phyloP scores from a whole-genome alignment of 73 alveolate species.

The Paramecium primaurelia region DNA sequence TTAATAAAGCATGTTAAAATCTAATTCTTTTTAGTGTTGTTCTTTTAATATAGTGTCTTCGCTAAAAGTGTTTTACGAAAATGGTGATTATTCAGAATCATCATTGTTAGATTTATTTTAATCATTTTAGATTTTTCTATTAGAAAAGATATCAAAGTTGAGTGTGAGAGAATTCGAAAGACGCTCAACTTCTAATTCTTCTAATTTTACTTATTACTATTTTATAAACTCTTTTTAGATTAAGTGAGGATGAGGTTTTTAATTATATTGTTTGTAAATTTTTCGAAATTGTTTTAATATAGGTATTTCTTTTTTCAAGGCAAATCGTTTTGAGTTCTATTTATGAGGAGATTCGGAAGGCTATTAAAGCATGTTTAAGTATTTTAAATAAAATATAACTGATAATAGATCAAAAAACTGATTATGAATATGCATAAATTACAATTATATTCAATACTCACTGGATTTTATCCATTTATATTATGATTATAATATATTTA shows the following conservation, averaged over 20 bases:
- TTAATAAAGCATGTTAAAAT: neutral
- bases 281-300: neutral
- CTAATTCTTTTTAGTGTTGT: neutral
- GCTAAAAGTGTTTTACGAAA: neutral
- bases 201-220: neutral
- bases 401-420: neutral
- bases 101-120: neutral
- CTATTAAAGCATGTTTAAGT: neutral
- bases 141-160: neutral
- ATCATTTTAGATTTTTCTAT: neutral
- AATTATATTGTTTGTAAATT: neutral
- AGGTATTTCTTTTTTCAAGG: slow-evolving; percentile 12
- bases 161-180: neutral
- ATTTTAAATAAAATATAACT: neutral
- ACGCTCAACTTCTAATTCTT: neutral
- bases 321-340: neutral
- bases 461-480: neutral
- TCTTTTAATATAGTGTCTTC: neutral
- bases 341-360: slow-evolving; percentile 27
- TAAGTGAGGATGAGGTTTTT: neutral
- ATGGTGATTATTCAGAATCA: neutral
- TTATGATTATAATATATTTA: neutral
- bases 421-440: neutral
- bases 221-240: neutral
- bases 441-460: neutral